Evolutionary conservation across 108 stramenopile species (phyloP).

Genomic region (Hondaea fermentalgiana): DNA sequence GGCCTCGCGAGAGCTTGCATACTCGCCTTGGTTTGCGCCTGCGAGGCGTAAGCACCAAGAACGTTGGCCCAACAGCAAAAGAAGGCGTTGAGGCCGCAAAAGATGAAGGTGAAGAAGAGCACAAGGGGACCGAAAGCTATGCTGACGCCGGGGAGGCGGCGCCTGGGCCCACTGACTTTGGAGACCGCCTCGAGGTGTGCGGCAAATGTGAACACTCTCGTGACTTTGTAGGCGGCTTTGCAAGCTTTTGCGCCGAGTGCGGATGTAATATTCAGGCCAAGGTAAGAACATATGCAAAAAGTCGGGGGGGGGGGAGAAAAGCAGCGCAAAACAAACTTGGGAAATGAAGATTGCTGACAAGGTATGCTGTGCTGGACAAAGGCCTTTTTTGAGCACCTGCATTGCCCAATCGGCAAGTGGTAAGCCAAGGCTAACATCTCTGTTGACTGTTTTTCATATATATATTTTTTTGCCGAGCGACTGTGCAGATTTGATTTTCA

Average conservation of each 20-base stretch:
- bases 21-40: too few species aligned
- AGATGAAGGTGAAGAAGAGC: background rate
- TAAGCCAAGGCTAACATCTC: background rate
- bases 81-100: too few species aligned
- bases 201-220: background rate
- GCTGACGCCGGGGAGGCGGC: background rate
- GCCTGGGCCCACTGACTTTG: background rate
- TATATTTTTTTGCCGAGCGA: background rate
- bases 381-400: background rate
- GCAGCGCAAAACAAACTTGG: too few species aligned
- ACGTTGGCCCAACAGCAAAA: too few species aligned
- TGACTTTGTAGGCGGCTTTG: background rate
- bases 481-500: too few species aligned
- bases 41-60: too few species aligned
- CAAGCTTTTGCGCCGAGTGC: background rate
- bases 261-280: conserved; percentile 17
- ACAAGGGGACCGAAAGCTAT: background rate
- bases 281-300: background rate
- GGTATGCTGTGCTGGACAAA: background rate
- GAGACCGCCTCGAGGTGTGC: background rate
- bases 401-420: conserved; percentile 7
- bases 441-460: background rate
- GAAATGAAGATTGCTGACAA: too few species aligned
- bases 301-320: too few species aligned
- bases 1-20: too few species aligned